Evolutionary conservation across 257 asterid genomes (phyloP).

Genomic region (Anisodus tanguticus): DNA sequence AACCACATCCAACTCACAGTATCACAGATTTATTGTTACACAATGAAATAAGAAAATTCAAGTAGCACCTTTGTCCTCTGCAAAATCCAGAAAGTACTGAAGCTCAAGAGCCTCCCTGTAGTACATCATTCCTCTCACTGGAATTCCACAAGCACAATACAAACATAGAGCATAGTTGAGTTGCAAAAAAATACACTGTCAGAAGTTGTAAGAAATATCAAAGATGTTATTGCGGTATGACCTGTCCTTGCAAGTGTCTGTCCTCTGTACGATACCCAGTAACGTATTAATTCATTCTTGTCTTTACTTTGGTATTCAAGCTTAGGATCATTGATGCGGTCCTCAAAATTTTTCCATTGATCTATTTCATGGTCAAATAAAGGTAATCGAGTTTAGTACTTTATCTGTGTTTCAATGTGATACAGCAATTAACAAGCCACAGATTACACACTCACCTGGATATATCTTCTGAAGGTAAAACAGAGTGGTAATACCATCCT

Average conservation of each 20-base stretch:
- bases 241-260: constrained; percentile 99
- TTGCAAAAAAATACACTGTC: not conserved
- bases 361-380: constrained; percentile 49
- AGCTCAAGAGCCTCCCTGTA: constrained; percentile 90
- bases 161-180: constrained; percentile 9
- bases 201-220: constrained; percentile 29
- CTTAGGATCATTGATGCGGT: constrained; percentile 68
- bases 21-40: not conserved
- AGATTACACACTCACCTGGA: constrained; percentile 71
- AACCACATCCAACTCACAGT: constrained; percentile 25
- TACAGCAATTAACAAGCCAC: not conserved
- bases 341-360: constrained; percentile 87
- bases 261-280: constrained; percentile 97
- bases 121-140: constrained; percentile 99
- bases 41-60: constrained; percentile 13
- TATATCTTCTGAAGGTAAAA: constrained; percentile 93
- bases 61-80: constrained; percentile 72
- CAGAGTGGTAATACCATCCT: constrained; percentile 87
- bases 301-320: constrained; percentile 49
- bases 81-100: constrained; percentile 92
- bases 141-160: constrained; percentile 28
- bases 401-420: constrained; percentile 12
- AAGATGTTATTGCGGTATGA: constrained; percentile 32
- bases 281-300: constrained; percentile 65
- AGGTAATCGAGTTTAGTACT: not conserved